Base-by-base conservation (phyloP, 352 stramenopile genomes). In the Phytophthora colocasiae region DNA sequence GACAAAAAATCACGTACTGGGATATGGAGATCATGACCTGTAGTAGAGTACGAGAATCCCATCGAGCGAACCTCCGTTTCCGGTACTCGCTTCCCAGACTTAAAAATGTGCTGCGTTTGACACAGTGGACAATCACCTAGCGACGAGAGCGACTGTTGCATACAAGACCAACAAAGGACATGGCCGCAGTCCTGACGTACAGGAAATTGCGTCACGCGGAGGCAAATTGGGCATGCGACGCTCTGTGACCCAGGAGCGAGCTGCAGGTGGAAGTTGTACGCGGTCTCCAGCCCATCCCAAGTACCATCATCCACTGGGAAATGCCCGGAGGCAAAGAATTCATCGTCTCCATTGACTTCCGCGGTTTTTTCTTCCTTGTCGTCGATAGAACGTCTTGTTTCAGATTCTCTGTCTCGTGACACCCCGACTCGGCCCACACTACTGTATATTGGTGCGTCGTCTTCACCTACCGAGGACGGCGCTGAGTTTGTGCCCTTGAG, bases 121-220 rank as follows among this genome's bases (percentile, higher is more conserved):
- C 80, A 89, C 32, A 89, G 55, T 7, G 75, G 69, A 41, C 80
- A 89, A 41, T 69, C 57, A 9, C 75, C 70, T 11, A 85, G 36
- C 12, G 69, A 70, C 6, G 69, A 70, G 24, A 82, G 55, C 9
- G 68, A 79, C 26, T 89, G 80, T 40, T 84, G 80, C 50, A 80
- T 77, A 63, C 80, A 89, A 6, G 77, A 67, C 39, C 77, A 56
- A 36, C 80, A 88, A 31, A 88, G 66, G 8, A 80, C 75, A 48
- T 88, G 80, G 12, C 80, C 80, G 43, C 80, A 88, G n/a, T 77
- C 63, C 50, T 88, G 80, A 4, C 65, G 80, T 40, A 80, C 59
- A 14, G 80, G 72, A 17, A 73, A 58, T 62, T 82, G 75, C 34
- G 64, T 75, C 17, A 68, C 26, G 7, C 66, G 72, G 17, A 89